Evolutionary conservation across 2,329 filamentous ascomycete species (phyloP).

Genomic region (Chaetomium strumarium): DNA sequence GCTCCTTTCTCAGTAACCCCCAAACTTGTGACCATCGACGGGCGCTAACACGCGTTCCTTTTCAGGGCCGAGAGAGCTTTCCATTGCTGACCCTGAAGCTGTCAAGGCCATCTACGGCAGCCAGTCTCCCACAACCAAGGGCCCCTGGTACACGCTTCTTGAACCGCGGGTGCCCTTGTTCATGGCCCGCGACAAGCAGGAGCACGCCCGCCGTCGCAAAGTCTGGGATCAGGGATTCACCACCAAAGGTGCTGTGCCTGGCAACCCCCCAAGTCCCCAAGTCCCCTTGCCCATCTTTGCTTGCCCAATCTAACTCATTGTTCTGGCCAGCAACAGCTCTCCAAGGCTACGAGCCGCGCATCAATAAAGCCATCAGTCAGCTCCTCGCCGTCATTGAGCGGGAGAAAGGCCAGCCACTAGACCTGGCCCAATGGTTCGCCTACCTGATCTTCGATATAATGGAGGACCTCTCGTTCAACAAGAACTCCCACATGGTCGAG

Average conservation of each 20-base stretch:
- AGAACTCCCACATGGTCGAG: constrained; percentile 17
- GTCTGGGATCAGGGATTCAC: constrained; percentile 32
- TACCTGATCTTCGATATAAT: constrained; percentile 20
- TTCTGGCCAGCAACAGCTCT: constrained; percentile 9
- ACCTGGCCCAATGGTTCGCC: constrained; percentile 15
- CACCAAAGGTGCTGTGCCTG: constrained; percentile 18
- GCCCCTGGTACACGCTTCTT: constrained; percentile 31
- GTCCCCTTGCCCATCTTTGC: background rate
- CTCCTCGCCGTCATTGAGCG: constrained; percentile 12
- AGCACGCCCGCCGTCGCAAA: constrained; percentile 30
- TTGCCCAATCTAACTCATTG: too few species aligned
- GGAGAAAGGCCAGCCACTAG: constrained; percentile 4
- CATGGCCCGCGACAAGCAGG: constrained; percentile 28
- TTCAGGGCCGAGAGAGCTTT: constrained; percentile 28
- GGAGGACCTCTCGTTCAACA: constrained; percentile 20
- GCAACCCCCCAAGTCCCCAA: too few species aligned
- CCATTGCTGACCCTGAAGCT: constrained; percentile 28
- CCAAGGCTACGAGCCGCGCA: constrained; percentile 18
- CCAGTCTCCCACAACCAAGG: constrained; percentile 28
- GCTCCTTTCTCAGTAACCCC: background rate
- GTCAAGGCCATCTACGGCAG: constrained; percentile 28
- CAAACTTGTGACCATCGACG: background rate
- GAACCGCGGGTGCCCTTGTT: constrained; percentile 29
- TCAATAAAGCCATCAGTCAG: constrained; percentile 16
- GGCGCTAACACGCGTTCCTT: background rate